phyloP scores from a whole-genome alignment of 1,284 basidiomycete species.

The Trichosporon coremiiforme region DNA sequence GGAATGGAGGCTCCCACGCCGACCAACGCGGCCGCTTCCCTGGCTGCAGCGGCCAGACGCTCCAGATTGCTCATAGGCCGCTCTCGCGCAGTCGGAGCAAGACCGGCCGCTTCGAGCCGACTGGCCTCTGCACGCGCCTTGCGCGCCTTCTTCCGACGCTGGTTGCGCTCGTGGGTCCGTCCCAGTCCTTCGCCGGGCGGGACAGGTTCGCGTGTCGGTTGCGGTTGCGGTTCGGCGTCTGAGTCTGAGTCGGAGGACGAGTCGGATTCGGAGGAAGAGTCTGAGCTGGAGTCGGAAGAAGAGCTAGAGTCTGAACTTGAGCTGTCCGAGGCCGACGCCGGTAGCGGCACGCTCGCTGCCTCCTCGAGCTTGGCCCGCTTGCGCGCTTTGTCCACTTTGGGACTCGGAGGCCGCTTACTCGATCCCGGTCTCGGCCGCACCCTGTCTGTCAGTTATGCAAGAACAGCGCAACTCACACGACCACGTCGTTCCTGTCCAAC shows the following conservation, averaged over 20 bases:
- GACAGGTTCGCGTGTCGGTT: constrained; percentile 21
- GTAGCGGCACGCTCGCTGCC: neutral
- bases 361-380: constrained; percentile 7
- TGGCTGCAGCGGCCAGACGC: constrained; percentile 5
- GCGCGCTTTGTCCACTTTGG: neutral
- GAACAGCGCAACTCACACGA: constrained; percentile 44
- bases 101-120: neutral
- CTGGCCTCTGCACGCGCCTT: constrained; percentile 33
- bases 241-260: constrained; percentile 26
- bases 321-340: neutral
- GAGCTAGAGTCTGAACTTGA: constrained; percentile 13
- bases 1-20: too few species aligned
- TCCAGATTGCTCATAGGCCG: neutral
- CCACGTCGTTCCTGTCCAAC: constrained; percentile 46
- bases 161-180: constrained; percentile 49
- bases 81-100: neutral
- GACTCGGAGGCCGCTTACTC: constrained; percentile 22
- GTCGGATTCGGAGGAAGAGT: constrained; percentile 8
- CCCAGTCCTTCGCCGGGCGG: constrained; percentile 51
- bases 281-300: constrained; percentile 19
- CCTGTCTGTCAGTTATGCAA: constrained; percentile 28
- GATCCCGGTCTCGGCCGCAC: constrained; percentile 36
- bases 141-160: neutral
- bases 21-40: neutral
- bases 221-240: neutral